These are phyloP conservation scores for Populus pruinosa DNA, from an alignment of 345 rosid species.

Conservation along the genomic window DNA sequence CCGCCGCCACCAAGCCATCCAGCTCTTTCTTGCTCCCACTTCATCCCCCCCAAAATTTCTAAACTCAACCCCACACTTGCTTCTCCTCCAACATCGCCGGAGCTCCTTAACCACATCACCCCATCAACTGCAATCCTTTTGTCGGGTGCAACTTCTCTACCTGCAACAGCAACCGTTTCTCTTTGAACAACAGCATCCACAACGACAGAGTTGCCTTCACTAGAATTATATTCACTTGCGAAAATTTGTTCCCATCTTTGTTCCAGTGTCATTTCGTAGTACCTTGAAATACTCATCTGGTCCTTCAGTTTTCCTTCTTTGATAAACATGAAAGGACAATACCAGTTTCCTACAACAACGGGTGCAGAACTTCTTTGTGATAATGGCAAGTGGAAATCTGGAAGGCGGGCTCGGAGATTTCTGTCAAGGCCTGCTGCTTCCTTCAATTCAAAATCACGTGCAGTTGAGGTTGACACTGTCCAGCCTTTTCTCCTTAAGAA, in stretches of 20 bases:
- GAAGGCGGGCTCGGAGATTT: constrained; percentile 6
- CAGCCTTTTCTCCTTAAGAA: constrained; percentile 19
- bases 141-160: neutral
- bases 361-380: neutral
- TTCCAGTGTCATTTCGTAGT: constrained; percentile 10
- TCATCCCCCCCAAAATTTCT: constrained; percentile 12
- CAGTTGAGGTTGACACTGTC: neutral
- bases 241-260: constrained; percentile 16
- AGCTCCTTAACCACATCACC: constrained; percentile 11
- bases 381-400: constrained; percentile 7
- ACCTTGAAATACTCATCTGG: constrained; percentile 11
- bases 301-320: constrained; percentile 10
- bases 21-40: constrained; percentile 7
- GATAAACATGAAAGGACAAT: constrained; percentile 16
- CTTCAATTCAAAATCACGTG: neutral
- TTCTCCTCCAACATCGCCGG: neutral
- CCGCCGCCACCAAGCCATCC: constrained; percentile 6
- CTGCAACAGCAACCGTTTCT: constrained; percentile 1
- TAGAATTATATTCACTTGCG: neutral
- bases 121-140: neutral
- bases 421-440: constrained; percentile 22
- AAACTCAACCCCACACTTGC: neutral
- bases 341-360: constrained; percentile 19
- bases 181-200: constrained; percentile 8
- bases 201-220: neutral